Evolutionary conservation across 1,284 basidiomycete genomes (phyloP).

Genomic region (Cystobasidium sp.): DNA sequence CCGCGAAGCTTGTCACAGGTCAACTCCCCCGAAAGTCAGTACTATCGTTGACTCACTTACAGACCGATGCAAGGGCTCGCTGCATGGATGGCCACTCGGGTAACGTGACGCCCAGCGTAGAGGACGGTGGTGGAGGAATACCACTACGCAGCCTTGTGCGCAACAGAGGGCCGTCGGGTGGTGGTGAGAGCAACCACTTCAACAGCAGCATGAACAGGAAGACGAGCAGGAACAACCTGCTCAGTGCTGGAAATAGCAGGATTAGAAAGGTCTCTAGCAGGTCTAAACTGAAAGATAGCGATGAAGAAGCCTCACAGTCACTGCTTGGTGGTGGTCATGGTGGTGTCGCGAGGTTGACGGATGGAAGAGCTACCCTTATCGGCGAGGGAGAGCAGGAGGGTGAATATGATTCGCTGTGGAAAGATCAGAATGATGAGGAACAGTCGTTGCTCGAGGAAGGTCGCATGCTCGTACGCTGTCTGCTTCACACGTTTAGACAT

Average conservation of each 20-base stretch:
- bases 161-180: too few species aligned
- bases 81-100: constrained; percentile 27
- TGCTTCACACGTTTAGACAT: constrained; percentile 31
- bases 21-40: background rate
- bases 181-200: background rate
- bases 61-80: constrained; percentile 18
- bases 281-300: constrained; percentile 40
- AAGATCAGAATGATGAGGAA: constrained; percentile 51
- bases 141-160: constrained; percentile 31
- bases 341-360: background rate
- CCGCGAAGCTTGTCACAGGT: background rate
- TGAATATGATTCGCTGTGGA: constrained; percentile 44
- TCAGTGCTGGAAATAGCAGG: constrained; percentile 14
- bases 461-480: constrained; percentile 44
- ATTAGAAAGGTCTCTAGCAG: constrained; percentile 24
- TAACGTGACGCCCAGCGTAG: constrained; percentile 5
- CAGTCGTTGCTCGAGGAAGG: constrained; percentile 44
- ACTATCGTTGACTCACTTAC: background rate
- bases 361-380: constrained; percentile 14
- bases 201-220: constrained; percentile 30
- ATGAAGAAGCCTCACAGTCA: constrained; percentile 34
- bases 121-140: constrained; percentile 15
- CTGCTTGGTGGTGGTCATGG: constrained; percentile 10
- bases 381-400: constrained; percentile 40
- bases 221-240: constrained; percentile 19